Base-by-base conservation (phyloP, 306 rosid genomes). In the Senna siamea region DNA sequence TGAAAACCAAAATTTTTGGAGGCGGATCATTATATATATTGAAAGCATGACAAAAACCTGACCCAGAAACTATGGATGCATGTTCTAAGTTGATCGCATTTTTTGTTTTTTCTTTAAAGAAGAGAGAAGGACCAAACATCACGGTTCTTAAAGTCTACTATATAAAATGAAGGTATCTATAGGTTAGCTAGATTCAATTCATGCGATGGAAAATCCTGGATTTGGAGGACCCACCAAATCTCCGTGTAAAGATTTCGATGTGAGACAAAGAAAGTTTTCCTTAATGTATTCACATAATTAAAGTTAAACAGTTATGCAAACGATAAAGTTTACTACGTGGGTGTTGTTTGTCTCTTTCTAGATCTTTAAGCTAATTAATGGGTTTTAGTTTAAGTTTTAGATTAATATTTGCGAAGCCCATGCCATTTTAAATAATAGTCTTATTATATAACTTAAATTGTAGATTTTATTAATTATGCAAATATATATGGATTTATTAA, bases 181-280 rank as follows among this genome's bases (percentile, higher is more conserved):
- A n/a, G n/a, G 0, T 59, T 15, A 19, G 67, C 67, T 60, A 77
- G 57, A 28, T 77, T 65, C 50, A 26, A 65, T 59, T 73, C 67
- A 74, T 47, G 68, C 20, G 19, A 43, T 17, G 44, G 20, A 0
- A 75, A 56, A 64, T 74, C 81, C 57, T 2, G 30, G 47, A n/a
- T 79, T 37, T 70, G 5, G 5, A 4, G 85, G 88, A 77, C 87
- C 87, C 79, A 85, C 85, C 66, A 69, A 82, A 88, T 81, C 90
- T 46, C 41, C 85, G 10, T 69, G 40, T 58, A 79, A 85, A 81
- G 28, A 59, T 78, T 2, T 47, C 74, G 65, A 68, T 23, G 66
- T 51, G 52, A 34, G 26, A 76, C 56, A 46, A 74, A 56, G 20
- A 75, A 63, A 65, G 43, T 59, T 56, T 14, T 35, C 62, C 44